Base-by-base conservation (phyloP, 2,329 filamentous ascomycete species). In the Meredithiella fracta region DNA sequence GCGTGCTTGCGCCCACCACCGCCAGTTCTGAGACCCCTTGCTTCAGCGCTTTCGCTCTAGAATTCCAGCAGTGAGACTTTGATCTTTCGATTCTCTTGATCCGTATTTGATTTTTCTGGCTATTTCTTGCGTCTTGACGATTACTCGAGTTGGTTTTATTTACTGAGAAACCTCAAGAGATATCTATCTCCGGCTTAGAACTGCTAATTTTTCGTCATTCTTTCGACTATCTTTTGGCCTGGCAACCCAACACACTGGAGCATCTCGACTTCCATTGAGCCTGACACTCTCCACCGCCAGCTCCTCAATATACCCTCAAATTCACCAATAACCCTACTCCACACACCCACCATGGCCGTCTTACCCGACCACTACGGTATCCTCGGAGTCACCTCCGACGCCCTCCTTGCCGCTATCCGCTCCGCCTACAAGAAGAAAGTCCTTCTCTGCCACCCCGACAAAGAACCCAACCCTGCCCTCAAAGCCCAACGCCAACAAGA, bases 381-480 rank as follows among this genome's bases (percentile, higher is more conserved):
- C 55, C 76, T 96, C 52, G 86, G 86, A 54, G 77, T 96, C 57
- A 66, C 81, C 59, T 84, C 79, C 65, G 79, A 83, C 68, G 86
- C 86, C 51, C 79, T 85, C 59, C 66, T 81, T 44, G 62, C 80
- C 51, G 79, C 83, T 62, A 91, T 96, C 67, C 84, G 86, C 64
- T 77, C 79, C 53, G 84, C 86, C 15, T 83, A 95, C 70, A 82
- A 86, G 63, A 94, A 94, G 68, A 80, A 94, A 42, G 86, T 87
- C 37, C 78, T 95, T 62, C 88, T 86, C 67, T 90, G 85, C 65
- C 90, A 96, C 63, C 90, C 90, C 34, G 90, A 96, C 73, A 94
- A 95, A 71, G 80, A 94, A 60, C 83, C 88, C 62, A 79, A 94
- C 64, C 80, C 83, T 54, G 73, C 79, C 15, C 73, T 85, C 63